Conservation (phyloP, 2,329 filamentous ascomycete genomes). For the Aphanocladium album region DNA sequence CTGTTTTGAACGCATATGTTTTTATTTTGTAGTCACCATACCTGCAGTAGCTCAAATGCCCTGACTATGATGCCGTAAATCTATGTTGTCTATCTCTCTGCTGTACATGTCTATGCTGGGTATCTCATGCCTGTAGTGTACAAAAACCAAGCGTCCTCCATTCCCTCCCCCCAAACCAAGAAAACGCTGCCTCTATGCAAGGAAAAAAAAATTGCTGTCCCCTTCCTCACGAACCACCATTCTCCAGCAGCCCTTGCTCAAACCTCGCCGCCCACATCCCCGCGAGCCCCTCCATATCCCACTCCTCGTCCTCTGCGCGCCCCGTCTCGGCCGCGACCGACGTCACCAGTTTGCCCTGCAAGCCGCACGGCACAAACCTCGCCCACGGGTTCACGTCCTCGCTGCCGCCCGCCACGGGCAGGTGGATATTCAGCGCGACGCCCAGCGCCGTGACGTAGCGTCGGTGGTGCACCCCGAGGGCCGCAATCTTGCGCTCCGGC, state of each 20-base stretch:
- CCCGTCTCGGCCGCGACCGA: constrained; percentile 56
- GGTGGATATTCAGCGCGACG: constrained; percentile 71
- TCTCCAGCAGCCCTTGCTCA: constrained; percentile 26
- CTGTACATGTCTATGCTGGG: not conserved
- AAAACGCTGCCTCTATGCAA: not conserved
- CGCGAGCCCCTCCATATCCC: constrained; percentile 27
- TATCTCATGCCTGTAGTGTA: not conserved
- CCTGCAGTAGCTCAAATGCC: no score
- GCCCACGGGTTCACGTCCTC: constrained; percentile 47
- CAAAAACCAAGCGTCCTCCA: not conserved
- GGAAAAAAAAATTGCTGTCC: not conserved
- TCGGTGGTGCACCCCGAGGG: constrained; percentile 85
- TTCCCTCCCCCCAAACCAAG: no score
- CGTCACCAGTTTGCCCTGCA: constrained; percentile 75
- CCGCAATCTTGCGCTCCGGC: constrained; percentile 70
- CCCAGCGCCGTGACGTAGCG: constrained; percentile 81
- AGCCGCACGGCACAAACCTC: constrained; percentile 84
- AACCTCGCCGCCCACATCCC: constrained; percentile 29
- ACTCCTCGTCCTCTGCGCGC: constrained; percentile 14
- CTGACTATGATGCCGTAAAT: not conserved
- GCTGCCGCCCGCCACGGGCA: constrained; percentile 41
- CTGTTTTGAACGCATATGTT: not conserved
- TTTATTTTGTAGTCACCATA: no score
- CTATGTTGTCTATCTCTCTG: constrained; percentile 2
- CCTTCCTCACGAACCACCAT: not conserved